A percentile compares a stretch with the other conserved stretches of the same genome.
phyloP scores from a whole-genome alignment of 306 rosid genomes.

The Lathyrus oleraceus region DNA sequence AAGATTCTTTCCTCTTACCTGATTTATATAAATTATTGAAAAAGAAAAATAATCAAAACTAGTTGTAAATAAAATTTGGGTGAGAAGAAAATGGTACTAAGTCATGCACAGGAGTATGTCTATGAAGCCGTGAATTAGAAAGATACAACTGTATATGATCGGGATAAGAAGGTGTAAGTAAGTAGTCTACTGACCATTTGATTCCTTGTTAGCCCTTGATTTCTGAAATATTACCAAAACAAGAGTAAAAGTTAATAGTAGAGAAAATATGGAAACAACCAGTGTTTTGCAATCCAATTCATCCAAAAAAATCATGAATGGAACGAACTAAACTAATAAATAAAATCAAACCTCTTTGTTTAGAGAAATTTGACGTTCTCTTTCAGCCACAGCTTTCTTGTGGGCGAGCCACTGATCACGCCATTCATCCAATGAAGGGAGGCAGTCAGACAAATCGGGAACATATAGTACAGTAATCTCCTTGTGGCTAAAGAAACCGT shows the following conservation, averaged over 20 bases:
- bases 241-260: not conserved
- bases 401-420: conserved; percentile 88
- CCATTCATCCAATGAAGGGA: conserved; percentile 83
- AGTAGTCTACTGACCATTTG: conserved; percentile 40
- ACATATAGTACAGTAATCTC: conserved; percentile 84
- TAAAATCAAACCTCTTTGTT: conserved; percentile 65
- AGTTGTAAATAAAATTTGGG: not conserved
- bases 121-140: not conserved
- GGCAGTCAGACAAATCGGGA: conserved; percentile 91
- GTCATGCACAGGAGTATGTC: conserved; percentile 13
- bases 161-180: conserved; percentile 1
- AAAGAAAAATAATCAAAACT: conserved; percentile 8
- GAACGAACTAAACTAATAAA: conserved; percentile 22
- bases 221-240: conserved; percentile 43
- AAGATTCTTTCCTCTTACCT: conserved; percentile 58
- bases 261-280: not conserved
- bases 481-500: conserved; percentile 92
- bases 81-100: not conserved
- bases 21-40: conserved; percentile 42
- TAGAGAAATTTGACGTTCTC: conserved; percentile 59
- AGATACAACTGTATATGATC: not conserved
- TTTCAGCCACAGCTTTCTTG: conserved; percentile 77
- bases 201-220: conserved; percentile 49
- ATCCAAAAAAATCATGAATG: not conserved
- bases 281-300: not conserved